These are phyloP conservation scores for Pseudogymnoascus sp. DNA, from an alignment of 2,329 filamentous ascomycete genomes.

Conservation along the genomic window DNA sequence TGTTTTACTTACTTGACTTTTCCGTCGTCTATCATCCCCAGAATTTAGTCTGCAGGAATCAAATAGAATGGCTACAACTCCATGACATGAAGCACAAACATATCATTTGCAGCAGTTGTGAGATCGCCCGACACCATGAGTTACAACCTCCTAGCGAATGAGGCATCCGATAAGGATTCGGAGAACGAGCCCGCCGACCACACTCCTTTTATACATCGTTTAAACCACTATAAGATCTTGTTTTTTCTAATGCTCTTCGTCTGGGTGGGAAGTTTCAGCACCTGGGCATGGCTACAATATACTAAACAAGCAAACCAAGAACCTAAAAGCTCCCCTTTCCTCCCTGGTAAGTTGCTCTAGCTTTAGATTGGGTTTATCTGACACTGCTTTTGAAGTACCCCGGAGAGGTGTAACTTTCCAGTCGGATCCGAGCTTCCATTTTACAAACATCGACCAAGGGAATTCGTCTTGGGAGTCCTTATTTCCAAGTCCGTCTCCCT, in stretches of 20 bases:
- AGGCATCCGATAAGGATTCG: neutral
- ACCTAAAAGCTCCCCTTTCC: neutral
- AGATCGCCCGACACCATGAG: neutral
- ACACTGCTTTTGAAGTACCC: neutral
- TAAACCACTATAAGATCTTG: neutral
- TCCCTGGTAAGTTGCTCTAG: neutral
- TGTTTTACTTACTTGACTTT: neutral
- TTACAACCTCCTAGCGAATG: neutral
- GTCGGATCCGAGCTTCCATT: neutral
- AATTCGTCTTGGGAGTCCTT: neutral
- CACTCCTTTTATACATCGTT: neutral
- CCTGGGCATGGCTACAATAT: neutral
- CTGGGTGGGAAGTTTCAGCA: neutral
- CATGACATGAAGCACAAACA: neutral
- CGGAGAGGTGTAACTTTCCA: neutral
- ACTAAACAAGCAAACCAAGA: neutral
- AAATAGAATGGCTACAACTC: neutral
- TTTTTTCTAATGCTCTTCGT: neutral
- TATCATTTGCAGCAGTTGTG: neutral
- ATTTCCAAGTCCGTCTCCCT: neutral
- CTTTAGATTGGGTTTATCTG: neutral
- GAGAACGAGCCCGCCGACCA: neutral
- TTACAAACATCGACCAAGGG: neutral
- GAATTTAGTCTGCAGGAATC: neutral
- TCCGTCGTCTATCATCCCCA: neutral